Evolutionary conservation across 768 basidiomycete genomes (phyloP).

Genomic region (Serendipita sp.): DNA sequence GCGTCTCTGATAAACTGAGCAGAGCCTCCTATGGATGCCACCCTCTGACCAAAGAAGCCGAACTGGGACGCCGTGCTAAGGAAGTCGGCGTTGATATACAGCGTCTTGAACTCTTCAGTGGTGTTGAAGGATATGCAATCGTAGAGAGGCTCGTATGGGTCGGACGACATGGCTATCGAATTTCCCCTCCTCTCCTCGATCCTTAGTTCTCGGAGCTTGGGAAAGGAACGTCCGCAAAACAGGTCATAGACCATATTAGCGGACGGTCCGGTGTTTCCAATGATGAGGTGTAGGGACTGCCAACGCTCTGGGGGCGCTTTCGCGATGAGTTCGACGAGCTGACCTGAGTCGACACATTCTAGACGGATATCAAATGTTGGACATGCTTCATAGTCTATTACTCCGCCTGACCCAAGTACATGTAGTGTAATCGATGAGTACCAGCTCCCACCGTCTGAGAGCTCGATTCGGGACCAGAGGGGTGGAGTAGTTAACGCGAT

Average conservation of each 20-base stretch:
- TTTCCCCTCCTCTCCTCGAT: background rate
- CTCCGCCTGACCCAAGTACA: background rate
- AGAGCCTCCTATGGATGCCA: background rate
- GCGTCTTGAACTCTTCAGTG: background rate
- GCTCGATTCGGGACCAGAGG: background rate
- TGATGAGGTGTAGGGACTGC: background rate
- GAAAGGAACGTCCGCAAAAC: background rate
- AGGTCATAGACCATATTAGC: background rate
- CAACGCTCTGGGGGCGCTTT: background rate
- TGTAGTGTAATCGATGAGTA: background rate
- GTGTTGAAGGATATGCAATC: background rate
- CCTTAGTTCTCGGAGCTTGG: background rate
- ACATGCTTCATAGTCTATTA: background rate
- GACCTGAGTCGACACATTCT: background rate
- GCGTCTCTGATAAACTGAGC: background rate
- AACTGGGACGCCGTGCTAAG: background rate
- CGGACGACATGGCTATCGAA: background rate
- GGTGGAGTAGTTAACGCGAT: background rate
- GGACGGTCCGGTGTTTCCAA: background rate
- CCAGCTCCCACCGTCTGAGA: background rate
- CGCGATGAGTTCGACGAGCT: background rate
- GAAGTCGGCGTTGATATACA: background rate
- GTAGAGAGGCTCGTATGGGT: background rate
- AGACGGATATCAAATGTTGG: background rate
- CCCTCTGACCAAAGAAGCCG: background rate